Evolutionary conservation across 495 filamentous ascomycete genomes (phyloP), one percentile per base, ranked within the genome.

Genomic region (Darksidea phi): DNA sequence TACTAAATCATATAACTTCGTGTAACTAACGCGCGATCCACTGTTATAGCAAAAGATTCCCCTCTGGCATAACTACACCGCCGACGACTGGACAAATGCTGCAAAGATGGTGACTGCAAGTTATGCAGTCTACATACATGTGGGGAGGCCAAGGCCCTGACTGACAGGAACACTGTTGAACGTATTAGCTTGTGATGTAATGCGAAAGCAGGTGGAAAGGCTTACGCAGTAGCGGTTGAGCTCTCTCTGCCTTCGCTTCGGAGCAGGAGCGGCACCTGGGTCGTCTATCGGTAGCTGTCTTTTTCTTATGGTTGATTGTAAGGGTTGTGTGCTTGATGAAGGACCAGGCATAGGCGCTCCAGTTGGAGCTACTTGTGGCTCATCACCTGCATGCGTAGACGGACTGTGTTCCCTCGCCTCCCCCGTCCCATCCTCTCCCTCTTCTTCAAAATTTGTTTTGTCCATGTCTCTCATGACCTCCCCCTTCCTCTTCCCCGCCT

Each of bases 401-500:
- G 54, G 21, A 32, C 28, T 10, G 13, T 37, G 3, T 12, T 46
- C 37, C 2, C 18, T 21, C 46, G 20, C 2, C 46, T 49, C 46
- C 6, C 7, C 20, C 18, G 8, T 25, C 15, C 46, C 20, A 49
- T 23, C 12, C 10, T 34, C n/a, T 28, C 59, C 61, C 37, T 66
- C 66, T 10, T 66, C 54, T 20, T 69, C 66, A 43, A 65, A 62
- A 10, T 21, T 25, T 11, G 24, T 32, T 23, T 25, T 62, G 37
- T 66, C 50, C 43, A 66, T 57, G 21, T 66, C 66, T 17, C 28
- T 59, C 20, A 37, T 6, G 13, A 62, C 57, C 36, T 67, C 49
- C 7, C 71, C 69, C 48, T 73, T 74, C 2, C 37, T 61, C 59
- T 64, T 71, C 32, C 62, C 67, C 28, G 63, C 63, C 51, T 72